phyloP scores from a whole-genome alignment of 2,329 filamentous ascomycete species.

The Cadophora luteo-olivacea region DNA sequence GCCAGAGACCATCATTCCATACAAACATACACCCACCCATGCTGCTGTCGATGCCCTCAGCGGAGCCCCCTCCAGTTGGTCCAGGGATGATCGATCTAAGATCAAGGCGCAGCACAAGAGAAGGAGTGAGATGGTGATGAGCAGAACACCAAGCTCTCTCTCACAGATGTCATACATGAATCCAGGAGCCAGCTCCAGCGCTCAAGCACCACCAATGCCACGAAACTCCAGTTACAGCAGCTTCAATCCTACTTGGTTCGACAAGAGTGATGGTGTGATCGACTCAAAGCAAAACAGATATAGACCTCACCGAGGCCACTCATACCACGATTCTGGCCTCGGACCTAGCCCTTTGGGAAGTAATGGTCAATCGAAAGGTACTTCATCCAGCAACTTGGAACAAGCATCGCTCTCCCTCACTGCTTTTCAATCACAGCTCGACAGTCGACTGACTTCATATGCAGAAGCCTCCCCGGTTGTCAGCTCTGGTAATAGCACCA shows the following conservation, averaged over 20 bases:
- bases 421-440: conserved; percentile 10
- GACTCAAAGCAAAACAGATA: conserved; percentile 27
- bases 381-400: conserved; percentile 15
- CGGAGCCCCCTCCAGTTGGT: conserved; percentile 59
- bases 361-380: conserved; percentile 41
- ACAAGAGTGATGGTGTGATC: conserved; percentile 33
- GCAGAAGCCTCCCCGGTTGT: conserved; percentile 39
- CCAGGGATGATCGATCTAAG: conserved; percentile 46
- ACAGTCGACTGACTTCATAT: conserved; percentile 26
- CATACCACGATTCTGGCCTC: conserved; percentile 41
- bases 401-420: background rate
- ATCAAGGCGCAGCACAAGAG: conserved; percentile 43
- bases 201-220: conserved; percentile 30
- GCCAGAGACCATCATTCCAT: conserved; percentile 50
- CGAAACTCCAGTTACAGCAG: conserved; percentile 38
- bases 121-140: conserved; percentile 40
- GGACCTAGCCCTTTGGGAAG: conserved; percentile 41
- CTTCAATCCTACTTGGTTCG: conserved; percentile 42
- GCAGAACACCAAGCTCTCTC: conserved; percentile 37
- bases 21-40: conserved; percentile 67
- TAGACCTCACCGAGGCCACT: conserved; percentile 33
- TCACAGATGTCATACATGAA: conserved; percentile 35
- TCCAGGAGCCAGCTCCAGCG: conserved; percentile 27
- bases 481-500: conserved; percentile 39
- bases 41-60: conserved; percentile 64